Conservation (phyloP, 2,329 filamentous ascomycete genomes). For the Hypoxylon sp. region DNA sequence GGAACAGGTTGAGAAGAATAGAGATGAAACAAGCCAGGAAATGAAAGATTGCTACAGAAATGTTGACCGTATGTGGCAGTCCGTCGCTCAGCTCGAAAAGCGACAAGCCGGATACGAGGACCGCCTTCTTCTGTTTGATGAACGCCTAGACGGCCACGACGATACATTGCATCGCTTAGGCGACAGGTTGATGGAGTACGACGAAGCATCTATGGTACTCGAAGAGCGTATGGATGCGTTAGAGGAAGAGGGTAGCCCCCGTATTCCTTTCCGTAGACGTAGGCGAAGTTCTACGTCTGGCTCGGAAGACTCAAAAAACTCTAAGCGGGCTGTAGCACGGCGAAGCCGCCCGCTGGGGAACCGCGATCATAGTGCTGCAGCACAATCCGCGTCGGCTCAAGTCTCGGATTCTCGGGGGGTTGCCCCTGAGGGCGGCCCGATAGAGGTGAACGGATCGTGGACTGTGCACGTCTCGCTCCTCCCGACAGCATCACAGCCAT, state of each 20-base stretch:
- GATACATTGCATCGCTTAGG: slow-evolving; percentile 61
- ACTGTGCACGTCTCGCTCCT: slow-evolving; percentile 72
- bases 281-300: slow-evolving; percentile 48
- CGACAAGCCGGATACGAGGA: slow-evolving; percentile 56
- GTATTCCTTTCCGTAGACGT: slow-evolving; percentile 46
- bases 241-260: slow-evolving; percentile 55
- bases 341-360: slow-evolving; percentile 13
- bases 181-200: slow-evolving; percentile 63
- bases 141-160: slow-evolving; percentile 58
- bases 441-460: slow-evolving; percentile 58
- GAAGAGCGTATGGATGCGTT: slow-evolving; percentile 68
- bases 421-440: slow-evolving; percentile 45
- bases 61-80: slow-evolving; percentile 67
- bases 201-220: slow-evolving; percentile 64
- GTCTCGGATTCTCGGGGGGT: slow-evolving; percentile 43
- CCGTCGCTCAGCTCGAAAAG: slow-evolving; percentile 61
- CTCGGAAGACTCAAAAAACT: slow-evolving; percentile 48
- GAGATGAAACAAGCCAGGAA: slow-evolving; percentile 64
- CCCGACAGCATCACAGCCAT: slow-evolving; percentile 66
- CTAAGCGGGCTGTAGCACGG: slow-evolving; percentile 28
- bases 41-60: slow-evolving; percentile 69
- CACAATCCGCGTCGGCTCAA: slow-evolving; percentile 30
- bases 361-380: slow-evolving; percentile 23
- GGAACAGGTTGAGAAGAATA: slow-evolving; percentile 66
- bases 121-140: slow-evolving; percentile 57